Evolutionary conservation across 2,329 filamentous ascomycete genomes (phyloP), one percentile per base, ranked within the genome.

Genomic region (Exophiala oligosperma): DNA sequence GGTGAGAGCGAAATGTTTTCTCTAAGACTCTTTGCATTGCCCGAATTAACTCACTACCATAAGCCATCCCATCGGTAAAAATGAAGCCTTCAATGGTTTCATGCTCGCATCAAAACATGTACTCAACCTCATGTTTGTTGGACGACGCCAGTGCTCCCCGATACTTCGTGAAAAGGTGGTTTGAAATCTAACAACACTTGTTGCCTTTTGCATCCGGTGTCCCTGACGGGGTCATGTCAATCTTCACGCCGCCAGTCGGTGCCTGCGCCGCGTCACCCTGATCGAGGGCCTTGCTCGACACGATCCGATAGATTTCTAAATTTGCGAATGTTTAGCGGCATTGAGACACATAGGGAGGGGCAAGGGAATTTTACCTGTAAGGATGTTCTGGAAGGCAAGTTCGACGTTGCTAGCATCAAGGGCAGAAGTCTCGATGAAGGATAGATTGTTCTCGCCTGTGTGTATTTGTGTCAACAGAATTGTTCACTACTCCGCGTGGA

Each of bases 341-440:
- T 46, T 37, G 46, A 51, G 21, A 17, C 17, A 17, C 28, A 24
- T 24, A 40, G 12, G 47, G n/a, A 24, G 32, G 49, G 24, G n/a
- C 38, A 35, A 40, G 26, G 9, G 43, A 21, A 43, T 49, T 84
- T 63, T 84, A 97, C 93, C 93, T 73, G 94, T 99, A 74, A 99
- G 83, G 74, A 99, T 99, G 79, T 97, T 97, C 81, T 99, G 93
- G 85, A 99, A 97, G 61, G 94, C 94, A 72, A 97, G 87, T 80
- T 99, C 94, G 67, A 99, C 94, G 74, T 99, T 99, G 85, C 92
- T 97, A 69, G 94, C 94, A 74, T 99, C 94, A 70, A 99, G 88
- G 65, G 94, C 94, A 62, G 95, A 99, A 43, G 94, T 99, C 83
- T 99, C 94, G 76, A 99, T 99, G 78, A 99, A 99, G 52, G 93